phyloP scores from a whole-genome alignment of 148 eudicot genomes.

The Heliamphora exappendiculata region DNA sequence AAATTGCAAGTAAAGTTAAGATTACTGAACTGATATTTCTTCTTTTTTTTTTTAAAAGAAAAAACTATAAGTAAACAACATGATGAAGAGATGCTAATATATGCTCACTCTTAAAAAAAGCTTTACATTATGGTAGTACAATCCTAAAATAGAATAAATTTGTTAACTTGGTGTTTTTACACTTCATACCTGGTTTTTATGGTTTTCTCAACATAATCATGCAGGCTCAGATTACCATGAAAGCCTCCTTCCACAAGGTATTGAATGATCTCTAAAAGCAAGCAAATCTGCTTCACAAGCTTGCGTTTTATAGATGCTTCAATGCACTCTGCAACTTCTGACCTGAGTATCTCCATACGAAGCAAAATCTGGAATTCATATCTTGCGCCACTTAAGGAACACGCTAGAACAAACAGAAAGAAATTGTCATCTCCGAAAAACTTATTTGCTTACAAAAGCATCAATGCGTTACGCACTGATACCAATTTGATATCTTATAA shows the following conservation, averaged over 20 bases:
- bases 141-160: not conserved
- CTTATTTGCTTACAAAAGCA: not conserved
- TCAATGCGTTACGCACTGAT: not conserved
- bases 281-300: constrained; percentile 75
- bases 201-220: constrained; percentile 60
- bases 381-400: constrained; percentile 53
- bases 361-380: constrained; percentile 82
- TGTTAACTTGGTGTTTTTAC: not conserved
- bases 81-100: not conserved
- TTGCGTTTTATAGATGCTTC: constrained; percentile 49
- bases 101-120: not conserved
- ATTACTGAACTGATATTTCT: too few species aligned
- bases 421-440: not conserved
- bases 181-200: constrained; percentile 57
- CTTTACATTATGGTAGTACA: not conserved
- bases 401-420: not conserved
- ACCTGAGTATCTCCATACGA: constrained; percentile 83
- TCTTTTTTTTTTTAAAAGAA: too few species aligned
- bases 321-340: constrained; percentile 39
- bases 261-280: constrained; percentile 67
- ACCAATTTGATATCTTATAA: not conserved
- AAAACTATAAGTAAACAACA: not conserved
- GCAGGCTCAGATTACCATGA: constrained; percentile 71
- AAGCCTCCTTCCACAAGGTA: constrained; percentile 83
- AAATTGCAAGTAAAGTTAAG: not conserved